phyloP scores from a whole-genome alignment of 257 asterid genomes.

The Fraxinus quadrangulata region DNA sequence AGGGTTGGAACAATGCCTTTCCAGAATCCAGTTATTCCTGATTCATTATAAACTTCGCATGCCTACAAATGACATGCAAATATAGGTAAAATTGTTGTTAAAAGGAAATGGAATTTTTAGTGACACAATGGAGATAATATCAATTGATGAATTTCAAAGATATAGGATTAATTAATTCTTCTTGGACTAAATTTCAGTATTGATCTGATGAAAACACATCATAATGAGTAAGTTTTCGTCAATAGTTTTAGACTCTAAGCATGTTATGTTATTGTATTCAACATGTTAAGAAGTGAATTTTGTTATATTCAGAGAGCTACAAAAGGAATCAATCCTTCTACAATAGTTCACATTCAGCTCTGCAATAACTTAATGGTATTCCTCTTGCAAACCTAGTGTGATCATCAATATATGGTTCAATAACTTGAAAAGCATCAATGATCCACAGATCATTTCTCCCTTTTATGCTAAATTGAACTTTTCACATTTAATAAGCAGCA shows the following conservation, averaged over 20 bases:
- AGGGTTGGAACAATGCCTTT: slow-evolving; percentile 85
- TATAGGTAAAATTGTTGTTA: slow-evolving; percentile 29
- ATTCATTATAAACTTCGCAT: slow-evolving; percentile 74
- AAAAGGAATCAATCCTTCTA: neutral
- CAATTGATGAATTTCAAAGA: neutral
- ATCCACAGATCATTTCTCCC: neutral
- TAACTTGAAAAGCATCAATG: neutral
- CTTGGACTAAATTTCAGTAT: neutral
- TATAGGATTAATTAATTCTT: neutral
- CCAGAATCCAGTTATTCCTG: slow-evolving; percentile 90
- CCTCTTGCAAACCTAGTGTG: neutral
- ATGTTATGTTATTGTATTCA: neutral
- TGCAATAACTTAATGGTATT: neutral
- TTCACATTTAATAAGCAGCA: neutral
- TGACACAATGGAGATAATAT: neutral
- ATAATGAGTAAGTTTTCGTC: neutral
- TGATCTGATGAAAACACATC: neutral
- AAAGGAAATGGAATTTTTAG: slow-evolving; percentile 10
- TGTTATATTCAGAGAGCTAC: neutral
- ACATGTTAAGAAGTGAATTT: neutral
- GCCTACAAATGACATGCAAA: slow-evolving; percentile 62
- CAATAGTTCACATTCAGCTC: neutral
- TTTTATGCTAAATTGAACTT: neutral
- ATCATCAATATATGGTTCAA: neutral
- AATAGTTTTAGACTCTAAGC: neutral